Evolutionary conservation across 257 asterid species (phyloP).

Genomic region (Plectranthus barbatus): DNA sequence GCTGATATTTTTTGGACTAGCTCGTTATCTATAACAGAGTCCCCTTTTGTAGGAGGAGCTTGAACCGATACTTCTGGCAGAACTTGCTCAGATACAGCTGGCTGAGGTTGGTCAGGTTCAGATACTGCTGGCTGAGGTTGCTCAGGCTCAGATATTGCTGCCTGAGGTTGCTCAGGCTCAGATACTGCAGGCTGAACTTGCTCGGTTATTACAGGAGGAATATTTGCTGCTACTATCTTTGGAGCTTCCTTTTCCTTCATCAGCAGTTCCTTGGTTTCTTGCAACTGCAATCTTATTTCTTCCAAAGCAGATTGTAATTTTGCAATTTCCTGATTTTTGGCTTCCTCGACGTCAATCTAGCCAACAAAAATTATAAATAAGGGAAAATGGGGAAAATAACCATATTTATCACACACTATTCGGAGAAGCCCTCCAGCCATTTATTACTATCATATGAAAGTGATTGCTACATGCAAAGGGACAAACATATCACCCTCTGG

Average conservation of each 20-base stretch:
- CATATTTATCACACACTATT: background rate
- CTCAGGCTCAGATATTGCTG: too few species aligned
- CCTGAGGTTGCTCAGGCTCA: too few species aligned
- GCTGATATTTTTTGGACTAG: conserved; percentile 41
- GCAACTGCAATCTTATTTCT: conserved; percentile 40
- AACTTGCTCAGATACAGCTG: too few species aligned
- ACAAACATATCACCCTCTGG: too few species aligned
- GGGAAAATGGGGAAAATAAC: background rate
- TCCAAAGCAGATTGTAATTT: conserved; percentile 56
- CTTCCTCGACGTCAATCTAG: conserved; percentile 44
- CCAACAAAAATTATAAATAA: background rate
- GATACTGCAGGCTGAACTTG: conserved; percentile 19
- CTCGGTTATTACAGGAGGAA: conserved; percentile 13
- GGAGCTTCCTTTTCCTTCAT: conserved; percentile 37
- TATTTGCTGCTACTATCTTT: conserved; percentile 13
- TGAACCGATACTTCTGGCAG: conserved; percentile 13
- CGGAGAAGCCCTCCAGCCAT: background rate
- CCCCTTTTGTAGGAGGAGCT: conserved; percentile 19
- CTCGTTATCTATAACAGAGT: conserved; percentile 45
- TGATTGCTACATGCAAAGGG: too few species aligned
- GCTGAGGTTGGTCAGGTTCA: too few species aligned
- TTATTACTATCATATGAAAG: background rate
- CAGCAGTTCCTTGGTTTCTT: conserved; percentile 45
- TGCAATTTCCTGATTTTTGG: conserved; percentile 52
- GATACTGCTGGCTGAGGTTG: conserved; percentile 15